phyloP scores from a whole-genome alignment of 768 basidiomycete genomes.

The Tulasnella calospora region DNA sequence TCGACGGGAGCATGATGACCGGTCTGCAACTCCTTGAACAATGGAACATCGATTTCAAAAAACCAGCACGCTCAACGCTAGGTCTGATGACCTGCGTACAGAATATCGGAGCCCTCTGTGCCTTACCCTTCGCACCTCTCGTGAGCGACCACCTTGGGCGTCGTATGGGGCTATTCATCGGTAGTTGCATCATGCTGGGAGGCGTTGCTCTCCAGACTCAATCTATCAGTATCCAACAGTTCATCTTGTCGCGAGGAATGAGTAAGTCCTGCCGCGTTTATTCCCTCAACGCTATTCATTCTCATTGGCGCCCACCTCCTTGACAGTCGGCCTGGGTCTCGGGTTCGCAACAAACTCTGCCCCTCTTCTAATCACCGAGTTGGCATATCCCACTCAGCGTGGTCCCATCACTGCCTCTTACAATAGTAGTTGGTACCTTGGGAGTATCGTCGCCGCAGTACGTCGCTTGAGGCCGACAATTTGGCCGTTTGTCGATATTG shows the following conservation, averaged over 20 bases:
- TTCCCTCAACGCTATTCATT: neutral
- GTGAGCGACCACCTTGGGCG: slow-evolving; percentile 61
- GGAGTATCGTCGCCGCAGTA: slow-evolving; percentile 48
- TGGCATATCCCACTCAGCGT: slow-evolving; percentile 64
- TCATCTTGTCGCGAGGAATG: slow-evolving; percentile 55
- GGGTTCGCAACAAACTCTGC: slow-evolving; percentile 55
- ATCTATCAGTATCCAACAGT: slow-evolving; percentile 46
- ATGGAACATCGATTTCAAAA: slow-evolving; percentile 24
- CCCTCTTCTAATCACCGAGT: slow-evolving; percentile 27
- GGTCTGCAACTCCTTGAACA: slow-evolving; percentile 24
- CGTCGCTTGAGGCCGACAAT: neutral
- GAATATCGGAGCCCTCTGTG: slow-evolving; percentile 37
- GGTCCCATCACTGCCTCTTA: slow-evolving; percentile 26
- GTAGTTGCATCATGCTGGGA: slow-evolving; percentile 58
- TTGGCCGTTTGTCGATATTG: slow-evolving; percentile 10
- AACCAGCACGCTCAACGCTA: slow-evolving; percentile 16
- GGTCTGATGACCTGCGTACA: slow-evolving; percentile 22
- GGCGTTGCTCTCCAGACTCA: slow-evolving; percentile 56
- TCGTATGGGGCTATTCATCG: slow-evolving; percentile 54
- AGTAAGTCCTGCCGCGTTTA: slow-evolving; percentile 29
- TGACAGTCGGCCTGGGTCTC: slow-evolving; percentile 58
- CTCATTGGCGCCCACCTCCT: neutral
- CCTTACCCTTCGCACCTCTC: slow-evolving; percentile 57
- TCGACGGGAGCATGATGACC: slow-evolving; percentile 25
- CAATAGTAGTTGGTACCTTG: slow-evolving; percentile 71